Evolutionary conservation across 2,329 filamentous ascomycete genomes (phyloP), one percentile per base, ranked within the genome.

Genomic region (Exophiala oligosperma): DNA sequence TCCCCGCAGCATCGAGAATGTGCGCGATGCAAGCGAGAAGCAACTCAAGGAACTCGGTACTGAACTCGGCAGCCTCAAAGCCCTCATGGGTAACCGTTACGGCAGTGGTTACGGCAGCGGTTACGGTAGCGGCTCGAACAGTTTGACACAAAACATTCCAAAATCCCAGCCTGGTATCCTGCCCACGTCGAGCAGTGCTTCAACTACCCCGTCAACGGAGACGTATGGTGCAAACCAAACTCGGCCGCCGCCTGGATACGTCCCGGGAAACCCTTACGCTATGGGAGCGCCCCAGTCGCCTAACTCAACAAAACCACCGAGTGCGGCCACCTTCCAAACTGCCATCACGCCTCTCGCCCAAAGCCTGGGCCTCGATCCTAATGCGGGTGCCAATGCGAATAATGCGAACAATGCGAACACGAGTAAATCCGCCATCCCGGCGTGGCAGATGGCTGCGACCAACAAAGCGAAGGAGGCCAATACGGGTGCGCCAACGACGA

Each of bases 21-120:
- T 97, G 70, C 93, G 93, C 75, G 90, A 93, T 61, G 81, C 85
- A 54, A 91, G 90, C 26, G 92, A 97, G 70, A 83, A 80, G 64
- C 83, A 92, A 49, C 78, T 99, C 58, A 89, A 87, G 73, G 94
- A 97, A 68, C 84, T 99, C 65, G 90, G 90, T 65, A 84, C 81
- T 5, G 94, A 99, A 75, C 81, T 99, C 68, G 91, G 90, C 79
- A 97, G 92, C 72, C 78, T 99, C 68, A 97, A 97, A 82, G 90
- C 90, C 2, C 80, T 99, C 53, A 85, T 99, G 51, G 80, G 80
- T 35, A 88, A 86, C 72, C 77, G 85, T 17, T 17, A 17, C 17
- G 17, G 17, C 17, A 17, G 17, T 17, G 17, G 17, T 17, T 17
- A 17, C 17, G 17, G 17, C 17, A 17, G 17, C 17, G 17, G 17